Evolutionary conservation across 73 alveolate genomes (phyloP).

Genomic region (Paramecium sexaurelia): DNA sequence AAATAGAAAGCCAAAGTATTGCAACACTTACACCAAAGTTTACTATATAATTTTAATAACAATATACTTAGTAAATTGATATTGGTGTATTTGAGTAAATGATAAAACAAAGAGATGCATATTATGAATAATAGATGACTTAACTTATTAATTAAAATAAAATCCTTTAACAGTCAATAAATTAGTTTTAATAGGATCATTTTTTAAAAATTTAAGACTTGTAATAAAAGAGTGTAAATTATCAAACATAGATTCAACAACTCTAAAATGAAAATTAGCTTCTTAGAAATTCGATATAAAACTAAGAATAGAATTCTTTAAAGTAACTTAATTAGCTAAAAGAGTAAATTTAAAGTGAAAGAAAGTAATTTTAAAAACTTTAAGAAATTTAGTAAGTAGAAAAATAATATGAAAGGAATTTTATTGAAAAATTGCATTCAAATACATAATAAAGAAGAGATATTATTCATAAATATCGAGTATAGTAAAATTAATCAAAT

Average conservation of each 20-base stretch:
- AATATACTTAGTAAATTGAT: neutral
- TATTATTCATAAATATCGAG: neutral
- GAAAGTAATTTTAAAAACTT: neutral
- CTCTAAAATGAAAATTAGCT: constrained; percentile 19
- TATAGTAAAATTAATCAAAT: neutral
- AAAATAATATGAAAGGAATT: neutral
- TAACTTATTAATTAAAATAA: neutral
- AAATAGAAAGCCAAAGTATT: neutral
- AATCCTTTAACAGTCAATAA: neutral
- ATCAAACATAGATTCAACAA: neutral
- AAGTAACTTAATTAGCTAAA: neutral
- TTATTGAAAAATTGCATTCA: neutral
- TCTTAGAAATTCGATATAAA: neutral
- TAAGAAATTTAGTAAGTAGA: neutral
- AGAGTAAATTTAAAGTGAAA: neutral
- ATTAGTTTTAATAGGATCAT: neutral
- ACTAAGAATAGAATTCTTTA: neutral
- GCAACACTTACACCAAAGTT: neutral
- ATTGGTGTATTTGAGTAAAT: neutral
- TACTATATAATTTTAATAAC: neutral
- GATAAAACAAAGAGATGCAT: neutral
- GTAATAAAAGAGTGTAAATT: neutral
- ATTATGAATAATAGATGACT: neutral
- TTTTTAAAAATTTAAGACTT: neutral
- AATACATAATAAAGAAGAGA: constrained; percentile 24